phyloP scores from a whole-genome alignment of 306 rosid species.

The Vachellia pachyceras region DNA sequence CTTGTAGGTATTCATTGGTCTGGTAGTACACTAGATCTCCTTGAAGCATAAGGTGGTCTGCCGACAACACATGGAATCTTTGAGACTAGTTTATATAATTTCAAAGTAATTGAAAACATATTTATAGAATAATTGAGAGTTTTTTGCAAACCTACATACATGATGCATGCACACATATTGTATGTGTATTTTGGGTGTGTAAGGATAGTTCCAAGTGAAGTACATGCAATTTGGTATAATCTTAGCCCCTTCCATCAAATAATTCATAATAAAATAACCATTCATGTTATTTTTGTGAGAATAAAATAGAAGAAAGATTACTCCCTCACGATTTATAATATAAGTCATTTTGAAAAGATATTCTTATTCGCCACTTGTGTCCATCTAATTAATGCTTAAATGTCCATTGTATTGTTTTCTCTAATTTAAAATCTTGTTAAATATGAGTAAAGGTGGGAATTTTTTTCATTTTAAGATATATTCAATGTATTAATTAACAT shows the following conservation, averaged over 20 bases:
- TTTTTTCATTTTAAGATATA: no score
- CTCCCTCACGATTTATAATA: no score
- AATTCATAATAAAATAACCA: no score
- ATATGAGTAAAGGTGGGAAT: no score
- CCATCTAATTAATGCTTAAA: no score
- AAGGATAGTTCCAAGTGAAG: neutral
- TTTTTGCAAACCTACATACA: neutral
- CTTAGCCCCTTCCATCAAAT: neutral
- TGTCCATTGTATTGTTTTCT: no score
- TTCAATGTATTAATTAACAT: no score
- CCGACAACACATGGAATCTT: slow-evolving; percentile 31
- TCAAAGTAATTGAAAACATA: neutral
- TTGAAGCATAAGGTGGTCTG: slow-evolving; percentile 67
- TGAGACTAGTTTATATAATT: neutral
- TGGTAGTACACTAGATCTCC: slow-evolving; percentile 58
- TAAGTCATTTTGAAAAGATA: no score
- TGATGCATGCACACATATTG: neutral
- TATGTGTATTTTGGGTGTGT: neutral
- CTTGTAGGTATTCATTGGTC: slow-evolving; percentile 47
- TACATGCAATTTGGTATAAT: neutral
- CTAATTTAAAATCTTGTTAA: no score
- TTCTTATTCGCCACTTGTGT: no score
- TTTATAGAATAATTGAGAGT: neutral
- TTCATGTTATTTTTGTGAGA: neutral
- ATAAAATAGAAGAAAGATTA: neutral